These are phyloP conservation scores for Rhizopus sp. DNA, from an alignment of 371 early-diverging fungal species.

Conservation along the genomic window DNA sequence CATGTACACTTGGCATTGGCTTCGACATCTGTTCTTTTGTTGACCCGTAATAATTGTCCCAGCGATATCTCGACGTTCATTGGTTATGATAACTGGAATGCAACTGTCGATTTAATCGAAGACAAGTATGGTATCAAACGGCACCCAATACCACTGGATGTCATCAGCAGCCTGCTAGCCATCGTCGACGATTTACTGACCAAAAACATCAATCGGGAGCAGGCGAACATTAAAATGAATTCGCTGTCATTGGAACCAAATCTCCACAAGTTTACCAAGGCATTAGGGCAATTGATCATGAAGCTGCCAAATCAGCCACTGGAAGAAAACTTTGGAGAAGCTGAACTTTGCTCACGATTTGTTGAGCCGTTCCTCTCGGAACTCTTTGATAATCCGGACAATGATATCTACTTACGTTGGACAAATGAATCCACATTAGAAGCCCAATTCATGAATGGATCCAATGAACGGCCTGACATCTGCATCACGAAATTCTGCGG, in stretches of 20 bases:
- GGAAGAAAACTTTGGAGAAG: conserved; percentile 11
- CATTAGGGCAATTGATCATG: conserved; percentile 6
- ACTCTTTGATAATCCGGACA: conserved; percentile 19
- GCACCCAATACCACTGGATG: neutral
- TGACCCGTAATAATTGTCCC: conserved; percentile 17
- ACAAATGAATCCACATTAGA: conserved; percentile 16
- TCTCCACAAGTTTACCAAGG: conserved; percentile 11
- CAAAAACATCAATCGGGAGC: neutral
- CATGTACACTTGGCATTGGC: conserved; percentile 13
- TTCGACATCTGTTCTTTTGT: conserved; percentile 18
- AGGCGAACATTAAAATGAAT: conserved; percentile 1
- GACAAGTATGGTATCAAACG: neutral
- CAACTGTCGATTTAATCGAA: neutral
- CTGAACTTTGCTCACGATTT: conserved; percentile 17
- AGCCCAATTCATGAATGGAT: no score
- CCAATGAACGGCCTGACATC: conserved; percentile 15
- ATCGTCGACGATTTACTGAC: no score
- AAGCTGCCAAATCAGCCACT: conserved; percentile 1
- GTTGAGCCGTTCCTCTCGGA: conserved; percentile 18
- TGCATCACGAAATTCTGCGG: conserved; percentile 8
- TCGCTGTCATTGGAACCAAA: conserved; percentile 5
- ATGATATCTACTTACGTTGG: conserved; percentile 17
- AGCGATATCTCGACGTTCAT: conserved; percentile 6
- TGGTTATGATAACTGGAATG: neutral
- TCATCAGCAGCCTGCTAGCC: no score